Conservation (phyloP, 345 rosid species). For the Rhodomyrtus tomentosa region DNA sequence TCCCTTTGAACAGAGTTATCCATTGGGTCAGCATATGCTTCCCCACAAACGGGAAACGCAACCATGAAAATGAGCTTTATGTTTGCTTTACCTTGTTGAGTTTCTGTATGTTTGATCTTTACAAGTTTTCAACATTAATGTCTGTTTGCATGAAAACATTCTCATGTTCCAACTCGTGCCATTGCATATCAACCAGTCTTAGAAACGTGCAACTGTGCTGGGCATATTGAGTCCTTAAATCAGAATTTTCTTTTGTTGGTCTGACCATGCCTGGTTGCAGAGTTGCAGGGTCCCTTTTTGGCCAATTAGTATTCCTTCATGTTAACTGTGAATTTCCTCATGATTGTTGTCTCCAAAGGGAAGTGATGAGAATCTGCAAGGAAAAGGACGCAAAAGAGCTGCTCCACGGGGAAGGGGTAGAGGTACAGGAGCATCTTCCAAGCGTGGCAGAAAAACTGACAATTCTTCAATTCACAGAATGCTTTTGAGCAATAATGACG, state of each 20-base stretch:
- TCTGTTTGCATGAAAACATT: neutral
- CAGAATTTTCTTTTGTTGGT: neutral
- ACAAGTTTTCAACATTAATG: neutral
- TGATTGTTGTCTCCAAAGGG: conserved; percentile 21
- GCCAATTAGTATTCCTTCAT: neutral
- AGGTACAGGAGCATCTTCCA: conserved; percentile 43
- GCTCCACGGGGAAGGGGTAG: conserved; percentile 65
- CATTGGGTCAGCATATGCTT: neutral
- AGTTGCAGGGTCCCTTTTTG: neutral
- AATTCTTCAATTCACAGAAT: conserved; percentile 47
- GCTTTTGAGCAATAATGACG: conserved; percentile 55
- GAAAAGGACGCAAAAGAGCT: conserved; percentile 70
- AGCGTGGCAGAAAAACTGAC: conserved; percentile 65
- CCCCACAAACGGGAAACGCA: neutral
- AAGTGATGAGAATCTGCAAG: conserved; percentile 28
- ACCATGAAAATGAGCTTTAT: neutral
- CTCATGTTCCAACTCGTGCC: neutral
- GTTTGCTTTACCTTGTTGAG: neutral
- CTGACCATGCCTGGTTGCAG: neutral
- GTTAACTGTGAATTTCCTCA: neutral
- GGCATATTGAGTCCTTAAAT: neutral
- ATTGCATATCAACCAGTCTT: neutral
- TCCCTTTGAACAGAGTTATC: neutral
- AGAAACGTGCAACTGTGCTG: neutral
- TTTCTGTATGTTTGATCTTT: neutral